Base-by-base conservation (phyloP, 2,329 filamentous ascomycete species). In the Aspergillus ochraceus region DNA sequence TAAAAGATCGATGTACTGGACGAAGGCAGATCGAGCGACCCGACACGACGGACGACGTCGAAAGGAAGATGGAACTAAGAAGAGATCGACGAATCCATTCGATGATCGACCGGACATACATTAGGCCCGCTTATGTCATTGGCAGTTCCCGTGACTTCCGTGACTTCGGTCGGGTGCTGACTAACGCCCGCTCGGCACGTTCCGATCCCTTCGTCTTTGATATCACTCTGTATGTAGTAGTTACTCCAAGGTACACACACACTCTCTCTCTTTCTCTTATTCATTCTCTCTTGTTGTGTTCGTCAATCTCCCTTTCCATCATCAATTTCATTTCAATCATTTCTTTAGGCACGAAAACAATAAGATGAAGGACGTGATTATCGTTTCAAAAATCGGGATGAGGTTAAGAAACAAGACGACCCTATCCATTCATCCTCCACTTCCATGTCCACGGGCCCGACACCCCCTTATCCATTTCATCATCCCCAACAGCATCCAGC, bases 71-170 rank as follows among this genome's bases (percentile, higher is more conserved):
- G 39, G 45, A 39, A 54, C 62, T 61, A 64, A 56, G 54, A 39
- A 58, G 62, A 58, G 60, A 46, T 47, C 60, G 56, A 52, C 57
- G 57, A 56, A 61, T 58, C 52, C 42, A 58, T 32, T 57, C 22
- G 20, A 57, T 57, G 64, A 67, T 67, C 65, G 65, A 64, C 65
- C 54, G 32, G 52, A 39, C 64, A 59, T 62, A 61, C 64, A 64
- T 60, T 62, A 65, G 60, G 47, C 52, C 39, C 58, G 59, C 52
- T 58, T 56, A 60, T 52, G 47, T 30, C 57, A 59, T 55, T 42
- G 45, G 45, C 45, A 47, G 45, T n/a, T 47, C 45, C 45, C 19
- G 45, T 47, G 45, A 47, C 45, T 24, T 11, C 45, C 19, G 45
- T 24, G 45, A 47, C 45, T 24, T 11, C 9, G 4, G 19, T 22